Conservation (phyloP, 2,329 filamentous ascomycete species). For the Cadophora gregata region DNA sequence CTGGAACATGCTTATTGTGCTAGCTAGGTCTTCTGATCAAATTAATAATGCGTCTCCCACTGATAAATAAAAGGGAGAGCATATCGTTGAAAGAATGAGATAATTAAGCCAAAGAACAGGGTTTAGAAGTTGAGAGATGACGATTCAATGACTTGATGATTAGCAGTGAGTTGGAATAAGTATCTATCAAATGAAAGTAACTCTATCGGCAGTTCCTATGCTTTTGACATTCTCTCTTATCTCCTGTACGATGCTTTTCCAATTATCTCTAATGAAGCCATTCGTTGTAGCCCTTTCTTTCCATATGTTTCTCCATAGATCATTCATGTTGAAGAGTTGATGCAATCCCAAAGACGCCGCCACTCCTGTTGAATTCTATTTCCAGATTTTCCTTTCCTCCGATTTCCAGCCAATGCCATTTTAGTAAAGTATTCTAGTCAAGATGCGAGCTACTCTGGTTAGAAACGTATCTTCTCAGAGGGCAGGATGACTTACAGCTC, state of each 20-base stretch:
- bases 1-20: too few species aligned
- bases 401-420: conserved; percentile 6
- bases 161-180: neutral
- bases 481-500: conserved; percentile 65
- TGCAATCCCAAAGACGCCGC: conserved; percentile 29
- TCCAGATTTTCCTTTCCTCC: conserved; percentile 17
- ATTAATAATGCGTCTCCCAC: too few species aligned
- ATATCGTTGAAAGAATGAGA: too few species aligned
- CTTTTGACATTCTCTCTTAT: neutral
- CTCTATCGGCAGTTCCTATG: neutral
- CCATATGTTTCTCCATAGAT: neutral
- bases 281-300: neutral
- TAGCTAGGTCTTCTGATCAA: too few species aligned
- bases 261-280: neutral
- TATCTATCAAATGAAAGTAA: neutral
- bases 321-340: conserved; percentile 36
- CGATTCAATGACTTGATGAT: too few species aligned
- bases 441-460: conserved; percentile 45
- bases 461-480: neutral
- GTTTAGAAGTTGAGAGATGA: too few species aligned
- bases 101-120: too few species aligned
- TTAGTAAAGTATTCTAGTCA: conserved; percentile 48
- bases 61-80: too few species aligned
- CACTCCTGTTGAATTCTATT: conserved; percentile 38
- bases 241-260: conserved; percentile 10